These are phyloP conservation scores for Piromyces finnis DNA, from an alignment of 192 early-diverging fungal genomes.

Conservation along the genomic window DNA sequence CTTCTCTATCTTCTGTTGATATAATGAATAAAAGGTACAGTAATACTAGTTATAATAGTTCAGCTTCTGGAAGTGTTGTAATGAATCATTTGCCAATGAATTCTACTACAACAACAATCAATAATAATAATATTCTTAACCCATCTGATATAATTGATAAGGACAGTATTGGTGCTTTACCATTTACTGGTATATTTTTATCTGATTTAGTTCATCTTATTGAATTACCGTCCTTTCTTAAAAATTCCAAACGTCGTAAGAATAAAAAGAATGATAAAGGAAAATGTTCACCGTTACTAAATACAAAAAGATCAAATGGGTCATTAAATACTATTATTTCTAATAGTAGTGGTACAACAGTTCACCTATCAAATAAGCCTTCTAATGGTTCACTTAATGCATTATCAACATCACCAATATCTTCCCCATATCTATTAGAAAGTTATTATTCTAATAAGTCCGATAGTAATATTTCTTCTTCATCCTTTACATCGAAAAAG, in stretches of 20 bases:
- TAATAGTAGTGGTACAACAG: neutral
- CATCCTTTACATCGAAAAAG: neutral
- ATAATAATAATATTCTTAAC: neutral
- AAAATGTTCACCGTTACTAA: neutral
- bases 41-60: neutral
- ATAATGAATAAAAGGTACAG: neutral
- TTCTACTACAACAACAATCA: neutral
- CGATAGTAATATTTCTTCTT: neutral
- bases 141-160: neutral
- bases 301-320: neutral
- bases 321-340: neutral
- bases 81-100: neutral
- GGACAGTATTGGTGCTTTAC: neutral
- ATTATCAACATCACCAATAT: neutral
- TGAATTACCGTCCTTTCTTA: neutral
- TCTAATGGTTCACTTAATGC: neutral
- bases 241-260: neutral
- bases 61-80: neutral
- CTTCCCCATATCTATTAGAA: neutral
- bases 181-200: neutral
- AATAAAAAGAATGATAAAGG: neutral
- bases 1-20: neutral
- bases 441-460: neutral
- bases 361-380: neutral
- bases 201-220: neutral